Evolutionary conservation across 345 rosid species (phyloP), one percentile per base, ranked within the genome.

Genomic region (Atalantia buxifolia): DNA sequence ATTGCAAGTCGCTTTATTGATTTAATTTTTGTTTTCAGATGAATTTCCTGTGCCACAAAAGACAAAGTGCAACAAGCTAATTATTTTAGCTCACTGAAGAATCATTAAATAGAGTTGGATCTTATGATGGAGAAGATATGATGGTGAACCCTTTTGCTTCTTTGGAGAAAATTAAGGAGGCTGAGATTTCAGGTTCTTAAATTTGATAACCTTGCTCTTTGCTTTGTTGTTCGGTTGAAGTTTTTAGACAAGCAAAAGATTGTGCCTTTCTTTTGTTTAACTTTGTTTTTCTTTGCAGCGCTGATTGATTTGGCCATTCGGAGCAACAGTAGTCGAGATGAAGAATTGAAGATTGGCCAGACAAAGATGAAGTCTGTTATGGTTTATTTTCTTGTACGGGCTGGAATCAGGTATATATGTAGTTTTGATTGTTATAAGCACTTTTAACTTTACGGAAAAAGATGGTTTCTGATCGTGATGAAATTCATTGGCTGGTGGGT

Each of bases 311-410:
- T 96, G 83, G 97, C 98, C 27, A 90, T 94, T n/a, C 79, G 0
- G 81, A 89, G 88, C 79, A 91, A 92, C 89, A 81, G 92, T 70
- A 98, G 98, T 35, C 93, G 98, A 65, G 98, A 96, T 81, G 98
- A 96, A 86, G 45, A 40, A 94, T 94, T 86, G 45, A 94, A 96
- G 88, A 96, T 97, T 85, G 99, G 99, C 75, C 97, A 96, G 87
- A 96, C 99, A 79, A 96, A 96, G 91, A 96, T 96, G 95, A 94
- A 94, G 72, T 93, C 98, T 13, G 95, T 92, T 3, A 84, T 91
- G 40, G 98, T 96, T 22, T 97, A 96, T 87, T 94, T 96, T 84
- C 97, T 94, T 79, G 97, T 96, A 24, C 92, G 98, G 6, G 97
- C 98, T 19, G 99, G 99, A 64, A 96, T 96, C 83, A 96, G 91